Evolutionary conservation across 805 yeast species (phyloP).

Genomic region (Zygoascus biomembranicola): DNA sequence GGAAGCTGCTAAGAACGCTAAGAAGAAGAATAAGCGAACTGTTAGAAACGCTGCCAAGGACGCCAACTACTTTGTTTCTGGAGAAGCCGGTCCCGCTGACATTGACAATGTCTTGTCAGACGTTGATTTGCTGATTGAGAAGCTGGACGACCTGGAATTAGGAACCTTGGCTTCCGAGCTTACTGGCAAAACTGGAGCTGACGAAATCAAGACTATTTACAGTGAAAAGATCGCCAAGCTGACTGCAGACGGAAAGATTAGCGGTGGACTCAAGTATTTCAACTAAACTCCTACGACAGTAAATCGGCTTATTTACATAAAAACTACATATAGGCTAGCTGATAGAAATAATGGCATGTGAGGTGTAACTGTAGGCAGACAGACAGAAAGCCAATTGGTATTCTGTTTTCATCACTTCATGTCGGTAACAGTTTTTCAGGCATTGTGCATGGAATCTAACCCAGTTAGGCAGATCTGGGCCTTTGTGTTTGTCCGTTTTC

Average conservation of each 20-base stretch:
- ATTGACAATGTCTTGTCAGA: slow-evolving; percentile 44
- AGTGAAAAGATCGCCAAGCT: slow-evolving; percentile 47
- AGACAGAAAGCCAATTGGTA: background rate
- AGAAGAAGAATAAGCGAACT: slow-evolving; percentile 93
- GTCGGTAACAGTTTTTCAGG: too few species aligned
- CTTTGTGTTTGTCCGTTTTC: too few species aligned
- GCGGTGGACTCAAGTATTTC: slow-evolving; percentile 24
- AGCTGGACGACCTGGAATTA: slow-evolving; percentile 71
- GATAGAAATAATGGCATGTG: too few species aligned
- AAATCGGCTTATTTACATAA: too few species aligned
- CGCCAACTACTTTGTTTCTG: slow-evolving; percentile 68
- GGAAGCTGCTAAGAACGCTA: slow-evolving; percentile 80
- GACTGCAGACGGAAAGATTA: slow-evolving; percentile 42
- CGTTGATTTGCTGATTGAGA: slow-evolving; percentile 67
- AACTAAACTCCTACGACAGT: slow-evolving; percentile 5
- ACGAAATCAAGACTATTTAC: slow-evolving; percentile 51
- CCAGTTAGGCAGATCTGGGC: too few species aligned
- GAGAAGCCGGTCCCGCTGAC: slow-evolving; percentile 60
- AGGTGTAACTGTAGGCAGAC: background rate
- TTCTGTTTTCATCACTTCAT: too few species aligned
- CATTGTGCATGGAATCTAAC: too few species aligned
- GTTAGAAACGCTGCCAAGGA: slow-evolving; percentile 80
- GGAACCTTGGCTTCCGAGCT: slow-evolving; percentile 65
- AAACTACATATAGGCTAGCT: too few species aligned
- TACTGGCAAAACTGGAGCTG: slow-evolving; percentile 44